These are phyloP conservation scores for Potentilla sterilis DNA, from an alignment of 306 rosid genomes.

Conservation along the genomic window DNA sequence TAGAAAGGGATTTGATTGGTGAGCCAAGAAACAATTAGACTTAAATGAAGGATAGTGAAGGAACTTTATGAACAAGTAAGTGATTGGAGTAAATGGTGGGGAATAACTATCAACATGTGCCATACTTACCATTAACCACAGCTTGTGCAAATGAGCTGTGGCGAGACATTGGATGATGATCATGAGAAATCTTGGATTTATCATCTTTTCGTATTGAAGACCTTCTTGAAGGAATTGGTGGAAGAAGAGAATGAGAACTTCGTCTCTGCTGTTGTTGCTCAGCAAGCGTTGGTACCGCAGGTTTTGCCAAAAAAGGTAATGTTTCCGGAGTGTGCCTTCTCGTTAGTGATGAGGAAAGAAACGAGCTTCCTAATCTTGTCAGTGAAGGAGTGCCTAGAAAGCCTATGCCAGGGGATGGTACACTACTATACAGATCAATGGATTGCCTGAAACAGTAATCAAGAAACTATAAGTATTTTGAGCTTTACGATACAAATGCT, in stretches of 20 bases:
- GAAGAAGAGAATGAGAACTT: conserved; percentile 62
- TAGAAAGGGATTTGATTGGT: background rate
- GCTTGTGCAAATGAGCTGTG: conserved; percentile 80
- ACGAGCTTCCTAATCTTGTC: conserved; percentile 86
- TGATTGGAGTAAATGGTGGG: background rate
- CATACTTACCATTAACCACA: conserved; percentile 66
- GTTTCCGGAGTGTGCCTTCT: conserved; percentile 93
- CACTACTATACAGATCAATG: conserved; percentile 88
- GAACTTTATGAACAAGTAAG: background rate
- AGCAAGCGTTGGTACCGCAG: conserved; percentile 42
- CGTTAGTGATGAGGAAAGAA: conserved; percentile 80
- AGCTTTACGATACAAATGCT: background rate
- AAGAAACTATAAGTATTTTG: conserved; percentile 13
- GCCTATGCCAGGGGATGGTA: conserved; percentile 84
- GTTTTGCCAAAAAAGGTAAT: conserved; percentile 57
- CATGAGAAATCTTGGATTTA: conserved; percentile 61
- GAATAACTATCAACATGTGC: background rate
- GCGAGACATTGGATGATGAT: conserved; percentile 48
- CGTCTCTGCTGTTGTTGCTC: conserved; percentile 53
- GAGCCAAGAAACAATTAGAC: background rate
- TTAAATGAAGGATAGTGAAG: background rate
- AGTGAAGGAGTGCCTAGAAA: conserved; percentile 75
- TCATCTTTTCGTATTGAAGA: conserved; percentile 50
- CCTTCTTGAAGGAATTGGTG: conserved; percentile 57
- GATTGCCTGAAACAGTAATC: conserved; percentile 72